phyloP scores from a whole-genome alignment of 306 rosid species.

The Lathyrus sativus region DNA sequence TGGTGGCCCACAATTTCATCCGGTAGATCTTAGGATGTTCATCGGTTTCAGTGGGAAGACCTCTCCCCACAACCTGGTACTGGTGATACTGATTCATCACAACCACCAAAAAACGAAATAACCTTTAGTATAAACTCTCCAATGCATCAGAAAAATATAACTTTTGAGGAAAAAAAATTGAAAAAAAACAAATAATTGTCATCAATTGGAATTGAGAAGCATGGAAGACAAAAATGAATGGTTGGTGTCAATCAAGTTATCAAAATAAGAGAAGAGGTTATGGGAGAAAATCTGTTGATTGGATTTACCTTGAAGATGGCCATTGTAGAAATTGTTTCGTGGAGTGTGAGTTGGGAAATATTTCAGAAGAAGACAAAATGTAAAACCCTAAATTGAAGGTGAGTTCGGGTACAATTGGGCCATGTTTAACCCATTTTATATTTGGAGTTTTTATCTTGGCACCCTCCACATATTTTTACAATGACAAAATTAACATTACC shows the following conservation, averaged over 20 bases:
- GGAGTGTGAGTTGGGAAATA: background rate
- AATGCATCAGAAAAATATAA: background rate
- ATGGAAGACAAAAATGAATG: background rate
- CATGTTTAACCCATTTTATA: background rate
- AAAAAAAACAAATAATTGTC: too few species aligned
- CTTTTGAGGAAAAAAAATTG: background rate
- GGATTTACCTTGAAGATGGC: background rate
- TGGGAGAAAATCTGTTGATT: background rate
- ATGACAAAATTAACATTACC: too few species aligned
- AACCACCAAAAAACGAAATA: background rate
- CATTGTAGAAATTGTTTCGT: background rate
- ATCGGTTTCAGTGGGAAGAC: constrained; percentile 63
- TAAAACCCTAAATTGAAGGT: background rate
- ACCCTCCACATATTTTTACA: too few species aligned
- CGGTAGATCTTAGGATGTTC: constrained; percentile 77
- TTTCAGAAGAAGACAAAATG: background rate
- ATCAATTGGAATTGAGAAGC: background rate
- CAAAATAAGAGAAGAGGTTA: background rate
- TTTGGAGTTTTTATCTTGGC: too few species aligned
- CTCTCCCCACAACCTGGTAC: constrained; percentile 83
- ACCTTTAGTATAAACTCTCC: background rate
- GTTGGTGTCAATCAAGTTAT: background rate
- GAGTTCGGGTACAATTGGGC: too few species aligned
- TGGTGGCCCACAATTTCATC: constrained; percentile 84
- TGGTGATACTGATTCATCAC: constrained; percentile 60